A percentile compares a stretch with the other conserved stretches of the same genome.
phyloP scores from a whole-genome alignment of 352 stramenopile species.

The Phytophthora sojae region DNA sequence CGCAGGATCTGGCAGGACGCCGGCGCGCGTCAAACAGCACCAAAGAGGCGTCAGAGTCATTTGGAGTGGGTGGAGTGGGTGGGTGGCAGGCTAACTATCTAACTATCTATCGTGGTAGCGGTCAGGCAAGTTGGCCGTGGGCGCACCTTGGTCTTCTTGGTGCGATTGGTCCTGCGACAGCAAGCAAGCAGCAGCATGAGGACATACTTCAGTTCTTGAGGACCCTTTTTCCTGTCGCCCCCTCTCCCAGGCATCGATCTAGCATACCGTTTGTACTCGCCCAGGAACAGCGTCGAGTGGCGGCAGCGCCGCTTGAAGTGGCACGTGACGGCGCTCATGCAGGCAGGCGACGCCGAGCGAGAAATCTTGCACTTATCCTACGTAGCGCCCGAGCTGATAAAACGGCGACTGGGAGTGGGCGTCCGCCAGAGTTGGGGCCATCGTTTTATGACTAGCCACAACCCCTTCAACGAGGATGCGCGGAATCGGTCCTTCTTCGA shows the following conservation, averaged over 20 bases:
- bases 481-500: constrained; percentile 38
- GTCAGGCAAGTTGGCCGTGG: background rate
- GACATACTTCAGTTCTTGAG: constrained; percentile 19
- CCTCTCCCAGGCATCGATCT: background rate
- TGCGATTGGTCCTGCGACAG: constrained; percentile 34
- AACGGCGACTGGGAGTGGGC: constrained; percentile 19
- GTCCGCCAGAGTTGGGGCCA: constrained; percentile 27
- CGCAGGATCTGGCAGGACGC: constrained; percentile 53
- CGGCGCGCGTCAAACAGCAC: background rate
- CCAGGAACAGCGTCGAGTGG: constrained; percentile 53
- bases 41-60: constrained; percentile 1
- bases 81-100: too few species aligned
- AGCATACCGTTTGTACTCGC: constrained; percentile 55
- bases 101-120: background rate
- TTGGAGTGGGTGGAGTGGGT: background rate
- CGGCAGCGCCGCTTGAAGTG: constrained; percentile 53
- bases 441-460: constrained; percentile 20
- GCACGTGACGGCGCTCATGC: constrained; percentile 45
- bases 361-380: background rate
- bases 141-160: constrained; percentile 40
- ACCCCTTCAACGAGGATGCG: constrained; percentile 20
- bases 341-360: background rate
- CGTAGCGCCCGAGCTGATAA: constrained; percentile 14
- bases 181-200: background rate
- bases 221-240: constrained; percentile 20